Conservation (phyloP, 2,329 filamentous ascomycete genomes). For the Sclerotinia borealis region DNA sequence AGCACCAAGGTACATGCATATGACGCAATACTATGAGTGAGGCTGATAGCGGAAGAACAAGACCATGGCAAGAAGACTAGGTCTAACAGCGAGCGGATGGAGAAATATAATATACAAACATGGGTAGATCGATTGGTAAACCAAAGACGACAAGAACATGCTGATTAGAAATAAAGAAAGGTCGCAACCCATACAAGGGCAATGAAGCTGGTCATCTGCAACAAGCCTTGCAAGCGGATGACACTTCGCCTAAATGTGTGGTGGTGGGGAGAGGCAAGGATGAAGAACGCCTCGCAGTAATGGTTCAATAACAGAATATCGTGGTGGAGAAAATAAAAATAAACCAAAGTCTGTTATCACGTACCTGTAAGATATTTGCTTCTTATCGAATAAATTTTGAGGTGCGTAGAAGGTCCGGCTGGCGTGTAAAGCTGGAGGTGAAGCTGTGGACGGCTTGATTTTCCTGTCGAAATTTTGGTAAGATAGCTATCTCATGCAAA, state of each 20-base stretch:
- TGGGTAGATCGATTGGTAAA: conserved; percentile 29
- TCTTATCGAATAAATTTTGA: neutral
- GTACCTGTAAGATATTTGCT: conserved; percentile 18
- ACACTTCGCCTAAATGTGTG: conserved; percentile 24
- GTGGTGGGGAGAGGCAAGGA: conserved; percentile 23
- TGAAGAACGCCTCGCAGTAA: conserved; percentile 15
- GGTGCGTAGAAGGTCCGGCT: neutral
- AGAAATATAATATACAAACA: conserved; percentile 31
- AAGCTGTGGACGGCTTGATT: neutral
- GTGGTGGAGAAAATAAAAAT: conserved; percentile 15
- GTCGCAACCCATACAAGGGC: conserved; percentile 23
- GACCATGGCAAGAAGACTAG: conserved; percentile 26
- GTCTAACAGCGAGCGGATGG: conserved; percentile 25
- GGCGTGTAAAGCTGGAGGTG: neutral
- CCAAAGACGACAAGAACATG: conserved; percentile 24
- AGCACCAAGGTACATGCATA: conserved; percentile 6
- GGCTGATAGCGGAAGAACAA: conserved; percentile 7
- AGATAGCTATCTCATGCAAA: conserved; percentile 6
- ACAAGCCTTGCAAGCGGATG: conserved; percentile 26
- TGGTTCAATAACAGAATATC: conserved; percentile 13
- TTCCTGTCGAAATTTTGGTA: conserved; percentile 20
- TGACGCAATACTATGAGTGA: conserved; percentile 6
- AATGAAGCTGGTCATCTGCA: conserved; percentile 26
- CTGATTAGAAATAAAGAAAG: conserved; percentile 27
- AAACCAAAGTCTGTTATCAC: conserved; percentile 19